A percentile compares a stretch with the other conserved stretches of the same genome.
Evolutionary conservation across 345 rosid genomes (phyloP).

Genomic region (Syzygium grande): DNA sequence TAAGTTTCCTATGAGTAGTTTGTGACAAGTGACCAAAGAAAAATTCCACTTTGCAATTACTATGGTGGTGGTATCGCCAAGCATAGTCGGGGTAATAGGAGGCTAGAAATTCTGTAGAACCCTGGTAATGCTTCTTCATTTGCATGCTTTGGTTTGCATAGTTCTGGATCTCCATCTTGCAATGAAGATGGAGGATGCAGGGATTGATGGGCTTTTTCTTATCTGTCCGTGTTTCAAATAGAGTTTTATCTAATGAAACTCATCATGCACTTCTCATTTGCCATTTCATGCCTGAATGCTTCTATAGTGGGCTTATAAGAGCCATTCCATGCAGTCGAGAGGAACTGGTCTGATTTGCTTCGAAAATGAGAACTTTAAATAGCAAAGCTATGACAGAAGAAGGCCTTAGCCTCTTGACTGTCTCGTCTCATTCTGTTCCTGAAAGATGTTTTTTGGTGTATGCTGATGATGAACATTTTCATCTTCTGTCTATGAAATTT

Average conservation of each 20-base stretch:
- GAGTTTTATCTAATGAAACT: neutral
- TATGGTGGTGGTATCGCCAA: neutral
- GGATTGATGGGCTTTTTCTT: neutral
- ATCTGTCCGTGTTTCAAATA: neutral
- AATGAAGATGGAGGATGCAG: neutral
- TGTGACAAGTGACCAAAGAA: neutral
- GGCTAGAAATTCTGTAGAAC: neutral
- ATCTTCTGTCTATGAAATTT: neutral
- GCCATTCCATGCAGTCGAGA: neutral
- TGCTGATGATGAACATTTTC: neutral
- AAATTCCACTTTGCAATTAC: neutral
- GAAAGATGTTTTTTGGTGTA: neutral
- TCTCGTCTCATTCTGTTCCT: neutral
- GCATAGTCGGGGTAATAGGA: neutral
- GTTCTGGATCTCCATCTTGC: neutral
- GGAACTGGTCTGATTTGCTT: neutral
- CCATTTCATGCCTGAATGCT: neutral
- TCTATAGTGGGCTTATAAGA: neutral
- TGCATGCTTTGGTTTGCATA: neutral
- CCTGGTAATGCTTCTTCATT: neutral
- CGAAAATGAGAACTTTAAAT: neutral
- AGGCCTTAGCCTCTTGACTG: neutral
- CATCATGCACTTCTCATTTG: neutral
- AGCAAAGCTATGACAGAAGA: neutral
- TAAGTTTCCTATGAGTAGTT: neutral